A percentile compares a stretch with the other conserved stretches of the same genome.
These are phyloP conservation scores for Oryza nivara DNA, from an alignment of 176 grass and related monocot genomes.

Conservation along the genomic window DNA sequence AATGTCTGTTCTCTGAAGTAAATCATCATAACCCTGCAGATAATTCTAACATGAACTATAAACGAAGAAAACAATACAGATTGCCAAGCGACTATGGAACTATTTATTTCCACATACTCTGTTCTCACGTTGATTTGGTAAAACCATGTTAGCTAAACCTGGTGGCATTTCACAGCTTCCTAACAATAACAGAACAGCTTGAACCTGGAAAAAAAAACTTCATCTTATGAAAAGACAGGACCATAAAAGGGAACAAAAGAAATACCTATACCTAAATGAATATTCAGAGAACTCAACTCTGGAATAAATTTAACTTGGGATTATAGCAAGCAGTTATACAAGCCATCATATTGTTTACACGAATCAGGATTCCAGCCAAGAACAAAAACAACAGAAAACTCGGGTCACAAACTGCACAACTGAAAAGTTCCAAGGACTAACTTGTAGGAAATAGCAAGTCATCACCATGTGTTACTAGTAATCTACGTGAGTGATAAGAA, in stretches of 20 bases:
- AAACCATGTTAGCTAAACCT: conserved; percentile 42
- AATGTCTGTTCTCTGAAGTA: conserved; percentile 82
- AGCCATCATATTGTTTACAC: background rate
- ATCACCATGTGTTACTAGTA: too few relatives aligned
- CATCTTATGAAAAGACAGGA: conserved; percentile 15
- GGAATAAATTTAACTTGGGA: background rate
- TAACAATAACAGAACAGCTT: conserved; percentile 78
- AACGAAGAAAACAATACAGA: background rate
- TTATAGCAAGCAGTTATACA: conserved; percentile 14
- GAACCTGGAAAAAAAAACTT: conserved; percentile 64
- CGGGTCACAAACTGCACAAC: conserved; percentile 22
- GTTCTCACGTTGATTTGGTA: conserved; percentile 60
- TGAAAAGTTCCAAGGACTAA: background rate
- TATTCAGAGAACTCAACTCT: background rate
- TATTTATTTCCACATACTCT: conserved; percentile 43
- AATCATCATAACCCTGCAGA: conserved; percentile 79
- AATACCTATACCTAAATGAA: conserved; percentile 6
- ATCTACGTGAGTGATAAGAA: background rate
- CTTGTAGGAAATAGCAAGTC: too few relatives aligned
- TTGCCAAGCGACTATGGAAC: background rate
- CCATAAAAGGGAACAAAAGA: background rate
- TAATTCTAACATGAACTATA: conserved; percentile 36
- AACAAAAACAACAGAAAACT: background rate
- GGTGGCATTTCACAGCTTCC: conserved; percentile 72
- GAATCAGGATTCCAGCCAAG: background rate